These are phyloP conservation scores for Fistulina hepatica DNA, from an alignment of 1,284 basidiomycete genomes.

Conservation along the genomic window DNA sequence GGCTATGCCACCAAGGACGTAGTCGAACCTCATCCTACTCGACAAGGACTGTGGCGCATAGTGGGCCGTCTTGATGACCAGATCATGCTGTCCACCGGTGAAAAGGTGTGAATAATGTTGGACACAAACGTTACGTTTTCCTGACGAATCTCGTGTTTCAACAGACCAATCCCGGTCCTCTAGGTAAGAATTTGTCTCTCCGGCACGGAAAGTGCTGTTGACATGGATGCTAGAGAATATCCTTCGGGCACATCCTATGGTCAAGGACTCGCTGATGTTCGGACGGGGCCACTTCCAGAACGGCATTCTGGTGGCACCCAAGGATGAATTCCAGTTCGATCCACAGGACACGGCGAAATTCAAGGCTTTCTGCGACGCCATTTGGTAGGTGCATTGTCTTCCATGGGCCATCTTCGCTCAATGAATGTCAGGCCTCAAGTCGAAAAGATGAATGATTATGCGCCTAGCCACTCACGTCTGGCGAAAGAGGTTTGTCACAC, in stretches of 20 bases:
- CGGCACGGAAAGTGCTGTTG: too few species aligned
- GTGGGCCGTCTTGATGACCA: slow-evolving; percentile 32
- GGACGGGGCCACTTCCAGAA: slow-evolving; percentile 30
- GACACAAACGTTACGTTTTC: neutral
- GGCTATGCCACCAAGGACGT: slow-evolving; percentile 24
- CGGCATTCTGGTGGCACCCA: slow-evolving; percentile 30
- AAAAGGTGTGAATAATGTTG: slow-evolving; percentile 24
- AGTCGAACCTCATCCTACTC: slow-evolving; percentile 27
- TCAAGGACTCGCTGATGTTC: slow-evolving; percentile 25
- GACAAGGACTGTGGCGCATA: slow-evolving; percentile 25
- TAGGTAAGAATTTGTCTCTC: too few species aligned
- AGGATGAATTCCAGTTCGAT: slow-evolving; percentile 20
- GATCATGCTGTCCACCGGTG: slow-evolving; percentile 33
- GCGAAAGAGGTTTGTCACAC: slow-evolving; percentile 26
- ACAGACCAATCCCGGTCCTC: slow-evolving; percentile 28
- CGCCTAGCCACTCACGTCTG: slow-evolving; percentile 30
- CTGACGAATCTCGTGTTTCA: neutral
- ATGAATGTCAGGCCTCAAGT: slow-evolving; percentile 28
- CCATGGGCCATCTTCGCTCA: neutral
- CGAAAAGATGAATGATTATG: slow-evolving; percentile 27
- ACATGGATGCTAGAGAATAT: too few species aligned
- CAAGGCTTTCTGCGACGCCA: slow-evolving; percentile 23
- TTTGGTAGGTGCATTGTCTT: slow-evolving; percentile 15
- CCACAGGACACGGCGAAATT: slow-evolving; percentile 19
- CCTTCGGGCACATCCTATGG: slow-evolving; percentile 25